These are phyloP conservation scores for Polygonum maritimum DNA, from an alignment of 148 eudicot genomes.

Conservation along the genomic window DNA sequence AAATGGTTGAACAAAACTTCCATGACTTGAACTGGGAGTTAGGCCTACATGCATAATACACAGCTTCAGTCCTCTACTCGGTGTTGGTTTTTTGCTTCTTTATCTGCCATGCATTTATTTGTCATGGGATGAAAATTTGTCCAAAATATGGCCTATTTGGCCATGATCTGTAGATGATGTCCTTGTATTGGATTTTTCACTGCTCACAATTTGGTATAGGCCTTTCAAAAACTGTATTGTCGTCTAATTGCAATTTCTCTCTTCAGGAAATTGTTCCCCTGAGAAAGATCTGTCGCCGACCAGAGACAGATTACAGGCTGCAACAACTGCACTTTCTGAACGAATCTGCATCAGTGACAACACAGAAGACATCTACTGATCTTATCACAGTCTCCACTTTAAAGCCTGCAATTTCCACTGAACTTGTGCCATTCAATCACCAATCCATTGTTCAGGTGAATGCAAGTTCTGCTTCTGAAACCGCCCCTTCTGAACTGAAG, in stretches of 20 bases:
- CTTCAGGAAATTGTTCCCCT: conserved; percentile 77
- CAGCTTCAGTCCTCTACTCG: background rate
- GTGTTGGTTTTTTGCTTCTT: background rate
- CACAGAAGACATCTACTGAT: conserved; percentile 28
- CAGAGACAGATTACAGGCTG: conserved; percentile 82
- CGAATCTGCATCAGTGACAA: conserved; percentile 24
- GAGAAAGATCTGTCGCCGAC: conserved; percentile 76
- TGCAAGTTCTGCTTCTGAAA: conserved; percentile 7
- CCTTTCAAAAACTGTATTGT: too few species aligned
- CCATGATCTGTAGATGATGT: background rate
- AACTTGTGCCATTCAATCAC: background rate
- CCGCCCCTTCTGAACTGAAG: conserved; percentile 10
- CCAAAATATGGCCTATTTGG: background rate
- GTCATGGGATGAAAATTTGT: background rate
- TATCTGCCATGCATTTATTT: background rate
- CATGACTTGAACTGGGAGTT: background rate
- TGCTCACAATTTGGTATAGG: background rate
- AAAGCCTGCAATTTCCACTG: conserved; percentile 15
- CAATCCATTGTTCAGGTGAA: background rate
- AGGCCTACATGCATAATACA: background rate
- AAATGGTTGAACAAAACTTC: too few species aligned
- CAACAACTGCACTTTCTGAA: conserved; percentile 55
- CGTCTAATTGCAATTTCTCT: background rate
- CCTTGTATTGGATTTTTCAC: too few species aligned
- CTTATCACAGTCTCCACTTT: conserved; percentile 17